phyloP scores from a whole-genome alignment of 192 early-diverging fungal genomes.

The Paraglomus brasilianum region DNA sequence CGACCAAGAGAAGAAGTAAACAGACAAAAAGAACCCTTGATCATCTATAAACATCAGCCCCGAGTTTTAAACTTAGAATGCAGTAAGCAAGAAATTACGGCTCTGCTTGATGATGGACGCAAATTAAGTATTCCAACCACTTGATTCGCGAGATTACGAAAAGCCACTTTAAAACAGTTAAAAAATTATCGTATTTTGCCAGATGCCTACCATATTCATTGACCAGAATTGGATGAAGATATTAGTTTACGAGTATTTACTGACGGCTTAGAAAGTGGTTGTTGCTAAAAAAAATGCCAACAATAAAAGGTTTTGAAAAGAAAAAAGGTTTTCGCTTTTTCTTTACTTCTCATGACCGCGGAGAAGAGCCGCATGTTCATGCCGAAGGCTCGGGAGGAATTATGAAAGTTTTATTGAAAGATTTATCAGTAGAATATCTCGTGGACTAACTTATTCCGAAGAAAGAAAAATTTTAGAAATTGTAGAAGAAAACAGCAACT shows the following conservation, averaged over 20 bases:
- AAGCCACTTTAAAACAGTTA: constrained; percentile 12
- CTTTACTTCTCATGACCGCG: constrained; percentile 5
- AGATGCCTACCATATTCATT: neutral
- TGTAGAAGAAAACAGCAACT: neutral
- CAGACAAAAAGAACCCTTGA: too few relatives aligned
- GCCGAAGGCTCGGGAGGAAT: constrained; percentile 11
- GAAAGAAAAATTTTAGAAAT: neutral
- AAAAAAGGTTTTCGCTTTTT: constrained; percentile 2
- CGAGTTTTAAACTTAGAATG: too few relatives aligned
- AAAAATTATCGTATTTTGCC: constrained; percentile 11
- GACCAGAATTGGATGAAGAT: constrained; percentile 1
- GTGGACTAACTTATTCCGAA: neutral
- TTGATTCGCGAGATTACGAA: neutral
- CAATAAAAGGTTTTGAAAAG: constrained; percentile 3
- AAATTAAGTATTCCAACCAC: neutral
- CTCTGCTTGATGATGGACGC: too few relatives aligned
- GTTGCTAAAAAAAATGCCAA: constrained; percentile 5
- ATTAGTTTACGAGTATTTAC: neutral
- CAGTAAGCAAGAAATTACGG: too few relatives aligned
- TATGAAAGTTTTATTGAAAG: constrained; percentile 2
- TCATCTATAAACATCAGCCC: too few relatives aligned
- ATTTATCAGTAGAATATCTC: neutral
- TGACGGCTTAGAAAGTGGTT: neutral
- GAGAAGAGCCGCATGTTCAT: constrained; percentile 3
- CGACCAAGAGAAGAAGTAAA: too few relatives aligned